Percentiles rank a stretch among this genome's conserved stretches.
Evolutionary conservation across 495 filamentous ascomycete genomes (phyloP).

Genomic region (Penicillium alfredii): DNA sequence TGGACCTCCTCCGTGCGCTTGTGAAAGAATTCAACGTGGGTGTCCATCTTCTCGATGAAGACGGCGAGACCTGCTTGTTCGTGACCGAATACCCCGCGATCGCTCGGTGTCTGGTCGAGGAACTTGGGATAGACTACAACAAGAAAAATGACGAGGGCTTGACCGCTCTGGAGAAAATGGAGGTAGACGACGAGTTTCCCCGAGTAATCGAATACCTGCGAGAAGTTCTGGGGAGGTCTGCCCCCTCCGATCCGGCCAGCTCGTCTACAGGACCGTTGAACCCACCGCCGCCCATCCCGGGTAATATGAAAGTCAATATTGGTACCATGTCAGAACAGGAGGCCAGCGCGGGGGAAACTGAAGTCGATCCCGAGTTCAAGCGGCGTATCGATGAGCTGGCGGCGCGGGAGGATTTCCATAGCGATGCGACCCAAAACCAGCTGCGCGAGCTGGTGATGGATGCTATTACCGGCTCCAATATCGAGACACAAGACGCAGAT

Average conservation of each 20-base stretch:
- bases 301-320: slow-evolving; percentile 61
- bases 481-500: slow-evolving; percentile 49
- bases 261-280: slow-evolving; percentile 28
- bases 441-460: slow-evolving; percentile 65
- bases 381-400: slow-evolving; percentile 73
- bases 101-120: slow-evolving; percentile 72
- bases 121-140: slow-evolving; percentile 62
- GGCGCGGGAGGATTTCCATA: slow-evolving; percentile 63
- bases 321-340: slow-evolving; percentile 60
- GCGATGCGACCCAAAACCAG: slow-evolving; percentile 61
- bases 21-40: slow-evolving; percentile 71
- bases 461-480: slow-evolving; percentile 52
- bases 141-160: slow-evolving; percentile 58
- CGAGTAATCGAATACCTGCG: slow-evolving; percentile 63
- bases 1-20: slow-evolving; percentile 69
- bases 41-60: slow-evolving; percentile 76
- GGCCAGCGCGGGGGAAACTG: slow-evolving; percentile 34
- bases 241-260: slow-evolving; percentile 15
- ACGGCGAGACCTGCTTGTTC: slow-evolving; percentile 87
- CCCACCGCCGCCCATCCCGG: slow-evolving; percentile 51
- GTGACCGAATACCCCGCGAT: slow-evolving; percentile 71
- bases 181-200: slow-evolving; percentile 62
- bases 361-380: slow-evolving; percentile 65
- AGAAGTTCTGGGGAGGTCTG: slow-evolving; percentile 34
- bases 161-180: slow-evolving; percentile 67